Percentiles rank a stretch among this genome's conserved stretches.
phyloP scores from a whole-genome alignment of 257 asterid species.

The Fraxinus americana region DNA sequence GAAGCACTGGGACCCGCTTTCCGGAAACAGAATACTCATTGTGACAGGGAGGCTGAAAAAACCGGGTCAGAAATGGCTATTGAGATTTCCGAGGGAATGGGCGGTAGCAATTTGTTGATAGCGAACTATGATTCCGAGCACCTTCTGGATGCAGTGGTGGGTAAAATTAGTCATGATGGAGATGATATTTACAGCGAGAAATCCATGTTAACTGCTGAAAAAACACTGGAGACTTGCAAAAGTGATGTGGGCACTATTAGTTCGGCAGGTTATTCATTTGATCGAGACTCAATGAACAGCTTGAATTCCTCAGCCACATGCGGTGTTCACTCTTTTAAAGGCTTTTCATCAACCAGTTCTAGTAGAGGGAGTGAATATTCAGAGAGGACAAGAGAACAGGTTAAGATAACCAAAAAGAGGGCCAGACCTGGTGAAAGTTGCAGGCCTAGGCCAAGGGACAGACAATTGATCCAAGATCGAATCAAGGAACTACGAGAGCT shows the following conservation, averaged over 20 bases:
- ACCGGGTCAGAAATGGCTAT: slow-evolving; percentile 48
- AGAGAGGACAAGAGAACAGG: slow-evolving; percentile 58
- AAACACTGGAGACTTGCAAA: slow-evolving; percentile 49
- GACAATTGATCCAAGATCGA: slow-evolving; percentile 97
- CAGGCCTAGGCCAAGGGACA: slow-evolving; percentile 97
- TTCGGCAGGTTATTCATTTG: slow-evolving; percentile 73
- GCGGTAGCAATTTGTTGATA: slow-evolving; percentile 54
- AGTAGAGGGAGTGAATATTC: slow-evolving; percentile 69
- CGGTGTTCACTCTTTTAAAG: slow-evolving; percentile 54
- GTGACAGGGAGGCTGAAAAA: slow-evolving; percentile 46
- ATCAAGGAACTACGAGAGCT: slow-evolving; percentile 93
- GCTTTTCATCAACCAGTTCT: slow-evolving; percentile 68
- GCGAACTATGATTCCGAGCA: slow-evolving; percentile 55
- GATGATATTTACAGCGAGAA: slow-evolving; percentile 40
- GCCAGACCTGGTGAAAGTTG: slow-evolving; percentile 91
- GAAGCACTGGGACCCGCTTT: slow-evolving; percentile 86
- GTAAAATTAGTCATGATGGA: slow-evolving; percentile 53
- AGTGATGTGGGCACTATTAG: slow-evolving; percentile 65
- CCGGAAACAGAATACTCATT: slow-evolving; percentile 41
- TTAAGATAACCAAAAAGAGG: slow-evolving; percentile 67
- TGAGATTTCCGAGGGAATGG: slow-evolving; percentile 62
- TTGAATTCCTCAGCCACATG: slow-evolving; percentile 65
- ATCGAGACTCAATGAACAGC: slow-evolving; percentile 60
- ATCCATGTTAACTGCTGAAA: slow-evolving; percentile 59
- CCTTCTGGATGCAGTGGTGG: slow-evolving; percentile 94